Percentiles rank a stretch among this genome's conserved stretches.
phyloP scores from a whole-genome alignment of 2,329 filamentous ascomycete species.

The Ophiostoma pallidulum region DNA sequence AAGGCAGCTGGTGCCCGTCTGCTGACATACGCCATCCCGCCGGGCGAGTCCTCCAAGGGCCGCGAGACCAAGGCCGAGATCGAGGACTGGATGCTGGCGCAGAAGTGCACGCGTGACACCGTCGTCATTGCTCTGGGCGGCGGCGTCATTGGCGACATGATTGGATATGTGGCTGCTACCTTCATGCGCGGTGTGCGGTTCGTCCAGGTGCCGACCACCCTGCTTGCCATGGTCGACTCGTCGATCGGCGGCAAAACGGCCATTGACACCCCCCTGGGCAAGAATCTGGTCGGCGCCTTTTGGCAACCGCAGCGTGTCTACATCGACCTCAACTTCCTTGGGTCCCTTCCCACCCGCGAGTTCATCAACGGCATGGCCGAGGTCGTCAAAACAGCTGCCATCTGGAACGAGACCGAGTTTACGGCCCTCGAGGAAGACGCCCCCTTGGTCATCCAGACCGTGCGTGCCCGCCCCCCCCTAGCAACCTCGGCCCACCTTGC shows the following conservation, averaged over 20 bases:
- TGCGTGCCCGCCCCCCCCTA: conserved; percentile 44
- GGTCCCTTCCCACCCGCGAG: conserved; percentile 81
- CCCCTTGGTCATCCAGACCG: conserved; percentile 60
- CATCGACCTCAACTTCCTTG: conserved; percentile 84
- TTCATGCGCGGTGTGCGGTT: conserved; percentile 98
- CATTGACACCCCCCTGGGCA: conserved; percentile 90
- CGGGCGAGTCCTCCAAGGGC: conserved; percentile 89
- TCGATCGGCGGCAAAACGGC: conserved; percentile 98
- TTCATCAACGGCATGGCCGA: conserved; percentile 99
- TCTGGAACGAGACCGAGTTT: conserved; percentile 88
- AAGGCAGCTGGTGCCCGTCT: conserved; percentile 48
- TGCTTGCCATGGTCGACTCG: conserved; percentile 96
- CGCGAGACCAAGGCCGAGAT: conserved; percentile 90
- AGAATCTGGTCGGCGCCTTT: conserved; percentile 92
- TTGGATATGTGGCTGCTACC: conserved; percentile 92
- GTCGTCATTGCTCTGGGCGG: conserved; percentile 91
- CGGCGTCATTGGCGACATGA: conserved; percentile 96
- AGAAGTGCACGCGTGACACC: conserved; percentile 89
- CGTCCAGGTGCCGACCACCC: conserved; percentile 90
- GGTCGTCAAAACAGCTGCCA: conserved; percentile 94
- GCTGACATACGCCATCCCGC: conserved; percentile 76
- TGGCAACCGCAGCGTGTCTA: conserved; percentile 95
- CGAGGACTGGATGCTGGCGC: conserved; percentile 92
- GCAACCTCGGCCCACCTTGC: conserved; percentile 48
- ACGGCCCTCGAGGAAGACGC: conserved; percentile 74